Evolutionary conservation across 2,329 filamentous ascomycete genomes (phyloP), one percentile per base, ranked within the genome.

Genomic region (Domatiomyces globalis): DNA sequence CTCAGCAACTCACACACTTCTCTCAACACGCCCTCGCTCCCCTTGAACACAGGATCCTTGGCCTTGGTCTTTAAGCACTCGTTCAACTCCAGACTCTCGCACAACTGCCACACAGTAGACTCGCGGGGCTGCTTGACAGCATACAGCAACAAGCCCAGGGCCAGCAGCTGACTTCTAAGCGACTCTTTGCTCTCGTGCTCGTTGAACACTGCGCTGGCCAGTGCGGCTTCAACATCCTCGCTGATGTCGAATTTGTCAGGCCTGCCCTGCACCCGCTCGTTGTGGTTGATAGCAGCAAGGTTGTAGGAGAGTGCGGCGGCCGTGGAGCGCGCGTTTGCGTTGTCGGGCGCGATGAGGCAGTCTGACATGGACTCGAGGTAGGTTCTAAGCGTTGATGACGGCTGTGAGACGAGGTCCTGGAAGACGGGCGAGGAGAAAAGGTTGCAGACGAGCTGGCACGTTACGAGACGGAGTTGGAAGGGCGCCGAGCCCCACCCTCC

Each of bases 291-390:
- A 0, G 81, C 72, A 0, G 86, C 77, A 0, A 96, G 68, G 59
- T 96, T 95, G 71, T 88, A 92, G 0, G 89, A 78, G 2, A 96
- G 73, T 1, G 84, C 87, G 0, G 89, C 81, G 0, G 89, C 86
- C 1, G 88, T 85, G 2, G 90, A 84, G 43, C 89, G 80, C 1
- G 90, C 77, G 50, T 81, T 87, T 45, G 75, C 74, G 60, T 92
- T 81, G 46, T 76, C 77, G 27, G 81, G 79, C 60, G 95, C 88
- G 0, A 95, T 75, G 22, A 96, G 81, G 55, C 83, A 87, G 1
- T 81, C 79, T 0, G 86, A 85, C 18, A 92, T 75, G 12, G 95
- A 74, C 53, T 78, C 73, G 1, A 85, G 80, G 25, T 70, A 0
- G 79, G 72, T 1, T 70, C 64, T 5, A 80, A 76, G 48, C 88